Evolutionary conservation across 1,284 basidiomycete species (phyloP), one percentile per base, ranked within the genome.

Genomic region (Puccinia hordei): DNA sequence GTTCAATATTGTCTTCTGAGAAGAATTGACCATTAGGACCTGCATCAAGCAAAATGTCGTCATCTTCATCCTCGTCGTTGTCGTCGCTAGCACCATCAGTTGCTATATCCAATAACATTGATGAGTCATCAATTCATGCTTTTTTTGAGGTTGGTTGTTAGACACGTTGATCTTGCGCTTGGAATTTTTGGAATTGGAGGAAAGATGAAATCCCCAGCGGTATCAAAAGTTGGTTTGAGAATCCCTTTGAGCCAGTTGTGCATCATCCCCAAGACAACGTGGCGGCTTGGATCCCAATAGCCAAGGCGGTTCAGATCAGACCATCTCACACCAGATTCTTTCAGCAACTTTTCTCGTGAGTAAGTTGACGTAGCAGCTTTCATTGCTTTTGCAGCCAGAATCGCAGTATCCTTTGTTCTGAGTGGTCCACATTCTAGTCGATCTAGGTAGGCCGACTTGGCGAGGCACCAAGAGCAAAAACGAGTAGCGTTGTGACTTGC

Each of bases 361-460:
- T 13, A 5, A 27, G 1, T 33, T 5, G 33, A 44, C 35, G 17
- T 13, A 17, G 53, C 57, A 44, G 27, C 35, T 44, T 5, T 35
- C 22, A 24, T 59, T 53, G 12, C 35, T 61, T 44, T 61, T 74
- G 73, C n/a, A n/a, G n/a, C n/a, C n/a, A n/a, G n/a, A n/a, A n/a
- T n/a, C n/a, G n/a, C n/a, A n/a, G n/a, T n/a, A n/a, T n/a, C n/a
- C n/a, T n/a, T n/a, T n/a, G n/a, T n/a, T n/a, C n/a, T n/a, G n/a
- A n/a, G n/a, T n/a, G n/a, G n/a, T n/a, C n/a, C n/a, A n/a, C n/a
- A n/a, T n/a, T n/a, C n/a, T n/a, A n/a, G n/a, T n/a, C n/a, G n/a
- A n/a, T n/a, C n/a, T n/a, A n/a, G n/a, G n/a, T n/a, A n/a, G n/a
- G n/a, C n/a, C n/a, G n/a, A n/a, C n/a, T n/a, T n/a, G n/a, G n/a